Base-by-base conservation (phyloP, 2,329 filamentous ascomycete genomes). In the Hypoxylon sp. region DNA sequence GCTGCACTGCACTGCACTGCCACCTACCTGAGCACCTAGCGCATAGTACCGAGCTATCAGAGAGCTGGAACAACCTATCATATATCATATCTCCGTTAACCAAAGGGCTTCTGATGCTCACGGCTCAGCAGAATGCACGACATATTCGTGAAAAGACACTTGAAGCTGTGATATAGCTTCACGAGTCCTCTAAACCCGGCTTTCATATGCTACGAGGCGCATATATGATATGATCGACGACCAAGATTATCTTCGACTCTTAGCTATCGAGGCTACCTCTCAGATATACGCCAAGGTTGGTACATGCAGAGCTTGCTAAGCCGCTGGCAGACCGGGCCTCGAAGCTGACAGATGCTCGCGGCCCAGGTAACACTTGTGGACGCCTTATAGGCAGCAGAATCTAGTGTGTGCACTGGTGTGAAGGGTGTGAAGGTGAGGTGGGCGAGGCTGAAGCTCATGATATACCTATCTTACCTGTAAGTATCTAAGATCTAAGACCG, bases 371-470 rank as follows among this genome's bases (percentile, higher is more conserved):
- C 29, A 33, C 27, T 31, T 11, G 21, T 20, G 24, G 42, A 35
- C 23, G 43, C 51, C 48, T 56, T 6, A 15, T 29, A 56, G 51
- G 58, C 58, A 57, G 43, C 43, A 40, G 38, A 17, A 15, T 4
- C 29, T 23, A 13, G 20, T 17, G 13, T 17, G 13, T 23, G 6
- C n/a, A 18, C 33, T 20, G 6, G 3, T 31, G 47, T 29, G 46
- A 18, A 51, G 37, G 29, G 35, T 20, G 23, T n/a, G 24, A 40
- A 46, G 37, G 15, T 24, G n/a, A n/a, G n/a, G n/a, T n/a, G n/a
- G n/a, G n/a, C n/a, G 23, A 63, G 60, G 60, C 60, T 60, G 54
- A 63, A 58, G 35, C n/a, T 15, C 27, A 11, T 38, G 27, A 26
- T n/a, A n/a, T n/a, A n/a, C n/a, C n/a, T n/a, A n/a, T n/a, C n/a